Evolutionary conservation across 1,139 yeast genomes (phyloP).

Genomic region (Geotrichum reessii): DNA sequence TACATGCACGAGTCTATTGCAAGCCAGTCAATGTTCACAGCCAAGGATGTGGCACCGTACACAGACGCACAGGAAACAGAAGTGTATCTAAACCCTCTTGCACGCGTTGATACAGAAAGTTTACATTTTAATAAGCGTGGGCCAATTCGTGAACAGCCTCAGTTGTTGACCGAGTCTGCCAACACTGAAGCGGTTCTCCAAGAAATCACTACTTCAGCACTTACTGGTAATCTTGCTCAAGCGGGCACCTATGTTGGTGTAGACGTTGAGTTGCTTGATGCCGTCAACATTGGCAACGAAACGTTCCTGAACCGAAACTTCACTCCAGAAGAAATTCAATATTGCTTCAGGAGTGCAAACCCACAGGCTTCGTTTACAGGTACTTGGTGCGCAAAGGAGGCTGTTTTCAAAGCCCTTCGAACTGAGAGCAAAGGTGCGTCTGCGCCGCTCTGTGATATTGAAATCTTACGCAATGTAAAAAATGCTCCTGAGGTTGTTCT

Average conservation of each 20-base stretch:
- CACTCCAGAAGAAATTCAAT: slow-evolving; percentile 68
- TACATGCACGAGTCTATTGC: slow-evolving; percentile 95
- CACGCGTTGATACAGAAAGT: slow-evolving; percentile 58
- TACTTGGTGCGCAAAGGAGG: slow-evolving; percentile 98
- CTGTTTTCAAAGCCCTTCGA: slow-evolving; percentile 92
- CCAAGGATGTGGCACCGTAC: slow-evolving; percentile 92
- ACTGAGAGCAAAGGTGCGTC: slow-evolving; percentile 90
- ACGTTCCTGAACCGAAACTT: slow-evolving; percentile 90
- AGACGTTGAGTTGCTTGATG: slow-evolving; percentile 82
- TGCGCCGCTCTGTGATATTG: slow-evolving; percentile 86
- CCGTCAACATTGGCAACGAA: slow-evolving; percentile 75
- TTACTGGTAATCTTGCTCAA: slow-evolving; percentile 43
- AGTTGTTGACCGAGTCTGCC: slow-evolving; percentile 42
- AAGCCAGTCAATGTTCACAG: slow-evolving; percentile 83
- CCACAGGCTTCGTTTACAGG: slow-evolving; percentile 93
- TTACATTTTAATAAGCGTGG: background rate
- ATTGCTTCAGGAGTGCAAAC: slow-evolving; percentile 58
- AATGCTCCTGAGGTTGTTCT: slow-evolving; percentile 80
- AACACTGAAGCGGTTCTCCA: slow-evolving; percentile 39
- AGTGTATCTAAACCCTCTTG: slow-evolving; percentile 94
- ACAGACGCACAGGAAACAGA: slow-evolving; percentile 76
- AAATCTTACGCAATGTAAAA: slow-evolving; percentile 63
- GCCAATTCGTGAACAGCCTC: slow-evolving; percentile 35
- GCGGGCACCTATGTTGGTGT: slow-evolving; percentile 78
- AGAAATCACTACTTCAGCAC: slow-evolving; percentile 30